phyloP scores from a whole-genome alignment of 306 rosid species.

The Bauhinia variegata region DNA sequence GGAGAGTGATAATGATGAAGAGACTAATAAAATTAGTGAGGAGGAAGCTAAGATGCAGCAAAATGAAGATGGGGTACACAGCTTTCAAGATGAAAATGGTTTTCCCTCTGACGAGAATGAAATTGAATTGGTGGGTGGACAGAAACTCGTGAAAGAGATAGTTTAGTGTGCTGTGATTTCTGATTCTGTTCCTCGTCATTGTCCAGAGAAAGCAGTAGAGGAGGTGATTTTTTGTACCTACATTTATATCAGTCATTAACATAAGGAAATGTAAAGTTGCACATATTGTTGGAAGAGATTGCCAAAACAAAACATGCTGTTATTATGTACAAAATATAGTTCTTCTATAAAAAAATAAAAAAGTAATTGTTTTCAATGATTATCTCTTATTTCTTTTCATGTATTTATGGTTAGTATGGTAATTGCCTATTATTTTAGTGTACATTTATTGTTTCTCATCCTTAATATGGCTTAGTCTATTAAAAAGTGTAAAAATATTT shows the following conservation, averaged over 20 bases:
- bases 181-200: slow-evolving; percentile 18
- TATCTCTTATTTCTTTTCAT: too few relatives aligned
- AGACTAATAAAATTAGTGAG: background rate
- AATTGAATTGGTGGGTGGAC: slow-evolving; percentile 12
- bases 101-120: slow-evolving; percentile 42
- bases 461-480: too few relatives aligned
- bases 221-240: slow-evolving; percentile 14
- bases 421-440: too few relatives aligned
- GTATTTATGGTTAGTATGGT: too few relatives aligned
- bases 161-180: slow-evolving; percentile 16
- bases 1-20: slow-evolving; percentile 24
- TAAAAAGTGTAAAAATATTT: too few relatives aligned
- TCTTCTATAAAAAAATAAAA: too few relatives aligned
- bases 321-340: too few relatives aligned
- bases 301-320: background rate
- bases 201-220: slow-evolving; percentile 12
- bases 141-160: too few relatives aligned
- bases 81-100: slow-evolving; percentile 54
- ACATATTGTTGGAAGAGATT: slow-evolving; percentile 16
- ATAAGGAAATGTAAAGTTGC: slow-evolving; percentile 1
- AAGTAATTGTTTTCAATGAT: too few relatives aligned
- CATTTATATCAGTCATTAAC: slow-evolving; percentile 17
- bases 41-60: slow-evolving; percentile 17
- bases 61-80: slow-evolving; percentile 24
- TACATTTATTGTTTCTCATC: too few relatives aligned